A percentile compares a stretch with the other conserved stretches of the same genome.
Evolutionary conservation across 75 land plant species (phyloP).

Genomic region (Picea sitchensis): DNA sequence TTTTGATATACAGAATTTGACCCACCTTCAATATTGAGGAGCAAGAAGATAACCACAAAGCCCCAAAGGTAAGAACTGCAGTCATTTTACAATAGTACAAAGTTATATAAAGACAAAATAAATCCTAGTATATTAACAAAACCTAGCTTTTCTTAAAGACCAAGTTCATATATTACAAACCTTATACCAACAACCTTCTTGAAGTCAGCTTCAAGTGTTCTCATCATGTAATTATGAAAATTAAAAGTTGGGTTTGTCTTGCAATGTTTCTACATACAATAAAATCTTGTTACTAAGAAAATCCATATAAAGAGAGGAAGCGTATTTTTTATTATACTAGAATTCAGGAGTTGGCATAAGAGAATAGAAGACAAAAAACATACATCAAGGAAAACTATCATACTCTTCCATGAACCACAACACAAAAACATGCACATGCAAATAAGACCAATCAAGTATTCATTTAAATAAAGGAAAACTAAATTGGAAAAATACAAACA

Average conservation of each 20-base stretch:
- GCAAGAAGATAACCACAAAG: slow-evolving; percentile 70
- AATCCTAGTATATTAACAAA: neutral
- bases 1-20: neutral
- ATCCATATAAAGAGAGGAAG: too few relatives aligned
- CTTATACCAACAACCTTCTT: slow-evolving; percentile 84
- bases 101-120: neutral
- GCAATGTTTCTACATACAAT: slow-evolving; percentile 43
- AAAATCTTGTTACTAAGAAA: neutral
- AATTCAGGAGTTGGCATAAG: too few relatives aligned
- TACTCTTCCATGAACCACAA: too few relatives aligned
- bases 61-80: slow-evolving; percentile 87
- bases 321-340: too few relatives aligned
- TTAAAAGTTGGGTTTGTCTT: slow-evolving; percentile 48
- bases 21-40: slow-evolving; percentile 85
- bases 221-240: slow-evolving; percentile 78
- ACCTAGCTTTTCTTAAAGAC: slow-evolving; percentile 1
- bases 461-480: too few relatives aligned
- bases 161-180: slow-evolving; percentile 21
- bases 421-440: too few relatives aligned
- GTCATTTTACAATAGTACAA: neutral
- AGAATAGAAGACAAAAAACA: too few relatives aligned
- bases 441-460: too few relatives aligned
- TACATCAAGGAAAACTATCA: too few relatives aligned
- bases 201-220: slow-evolving; percentile 79
- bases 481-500: too few relatives aligned